Conservation (phyloP, 169 alveolate genomes). For the Eimeria tenella region DNA sequence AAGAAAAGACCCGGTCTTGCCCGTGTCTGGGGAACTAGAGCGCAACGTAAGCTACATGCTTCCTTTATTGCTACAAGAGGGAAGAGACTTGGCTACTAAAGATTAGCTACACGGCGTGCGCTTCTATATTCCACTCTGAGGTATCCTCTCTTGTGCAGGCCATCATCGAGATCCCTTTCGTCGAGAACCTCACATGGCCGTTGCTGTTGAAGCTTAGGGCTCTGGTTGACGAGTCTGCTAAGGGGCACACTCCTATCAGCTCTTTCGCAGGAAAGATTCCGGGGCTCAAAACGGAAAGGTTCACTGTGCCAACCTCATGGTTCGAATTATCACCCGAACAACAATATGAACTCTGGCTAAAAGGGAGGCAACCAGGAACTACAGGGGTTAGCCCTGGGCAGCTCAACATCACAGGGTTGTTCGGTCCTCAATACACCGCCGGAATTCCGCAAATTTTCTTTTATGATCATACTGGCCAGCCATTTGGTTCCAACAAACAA, state of each 20-base stretch:
- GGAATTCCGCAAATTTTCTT: constrained; percentile 16
- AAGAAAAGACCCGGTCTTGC: constrained; percentile 41
- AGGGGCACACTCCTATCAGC: constrained; percentile 36
- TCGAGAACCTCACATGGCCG: constrained; percentile 39
- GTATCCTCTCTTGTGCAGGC: constrained; percentile 11
- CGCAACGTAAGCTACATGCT: constrained; percentile 12
- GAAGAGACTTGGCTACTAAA: background rate
- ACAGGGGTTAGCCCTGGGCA: constrained; percentile 56
- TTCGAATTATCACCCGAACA: constrained; percentile 53
- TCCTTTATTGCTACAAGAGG: background rate
- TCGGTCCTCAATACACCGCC: constrained; percentile 60
- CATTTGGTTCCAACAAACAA: constrained; percentile 49
- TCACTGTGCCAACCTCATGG: constrained; percentile 53
- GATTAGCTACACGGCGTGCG: background rate
- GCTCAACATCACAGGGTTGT: constrained; percentile 26
- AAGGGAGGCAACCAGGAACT: constrained; percentile 42
- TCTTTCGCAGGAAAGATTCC: constrained; percentile 41
- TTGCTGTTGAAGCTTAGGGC: constrained; percentile 18
- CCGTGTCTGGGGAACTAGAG: constrained; percentile 64
- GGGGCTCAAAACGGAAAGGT: constrained; percentile 36
- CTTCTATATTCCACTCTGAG: background rate
- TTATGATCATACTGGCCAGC: constrained; percentile 50
- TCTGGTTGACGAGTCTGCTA: constrained; percentile 36
- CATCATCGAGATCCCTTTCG: constrained; percentile 15
- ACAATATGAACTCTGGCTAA: constrained; percentile 39